Conservation (phyloP, 2,329 filamentous ascomycete genomes). For the Davidsoniella eucalypti region DNA sequence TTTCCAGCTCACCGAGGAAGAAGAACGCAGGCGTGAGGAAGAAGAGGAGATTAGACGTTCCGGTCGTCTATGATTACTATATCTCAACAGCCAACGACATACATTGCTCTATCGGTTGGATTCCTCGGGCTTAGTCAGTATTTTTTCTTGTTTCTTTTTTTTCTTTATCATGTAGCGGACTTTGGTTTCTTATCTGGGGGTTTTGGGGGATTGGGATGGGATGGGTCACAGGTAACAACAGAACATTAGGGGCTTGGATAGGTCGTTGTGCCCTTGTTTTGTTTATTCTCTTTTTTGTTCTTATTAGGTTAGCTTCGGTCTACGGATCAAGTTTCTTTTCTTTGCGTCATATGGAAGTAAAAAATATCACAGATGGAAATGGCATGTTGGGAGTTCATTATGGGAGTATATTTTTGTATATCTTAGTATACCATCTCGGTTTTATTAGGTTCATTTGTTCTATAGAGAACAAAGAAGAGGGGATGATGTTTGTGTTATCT, state of each 20-base stretch:
- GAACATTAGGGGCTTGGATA: no score
- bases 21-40: conserved; percentile 21
- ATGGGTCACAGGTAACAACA: no score
- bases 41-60: conserved; percentile 16
- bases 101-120: no score
- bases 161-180: not conserved
- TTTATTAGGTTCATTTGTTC: no score
- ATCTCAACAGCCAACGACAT: not conserved
- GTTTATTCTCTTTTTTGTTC: not conserved
- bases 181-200: not conserved
- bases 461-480: no score
- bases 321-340: no score
- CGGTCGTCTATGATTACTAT: conserved; percentile 14
- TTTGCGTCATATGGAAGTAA: no score
- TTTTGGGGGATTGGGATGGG: no score
- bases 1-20: conserved; percentile 33
- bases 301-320: not conserved
- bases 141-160: not conserved
- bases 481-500: no score
- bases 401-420: not conserved
- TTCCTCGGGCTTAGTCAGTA: not conserved
- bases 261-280: not conserved
- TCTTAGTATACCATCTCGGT: no score
- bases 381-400: not conserved
- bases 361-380: not conserved